Evolutionary conservation across 352 stramenopile species (phyloP), one percentile per base, ranked within the genome.

Genomic region (Phytopythium helicoides): DNA sequence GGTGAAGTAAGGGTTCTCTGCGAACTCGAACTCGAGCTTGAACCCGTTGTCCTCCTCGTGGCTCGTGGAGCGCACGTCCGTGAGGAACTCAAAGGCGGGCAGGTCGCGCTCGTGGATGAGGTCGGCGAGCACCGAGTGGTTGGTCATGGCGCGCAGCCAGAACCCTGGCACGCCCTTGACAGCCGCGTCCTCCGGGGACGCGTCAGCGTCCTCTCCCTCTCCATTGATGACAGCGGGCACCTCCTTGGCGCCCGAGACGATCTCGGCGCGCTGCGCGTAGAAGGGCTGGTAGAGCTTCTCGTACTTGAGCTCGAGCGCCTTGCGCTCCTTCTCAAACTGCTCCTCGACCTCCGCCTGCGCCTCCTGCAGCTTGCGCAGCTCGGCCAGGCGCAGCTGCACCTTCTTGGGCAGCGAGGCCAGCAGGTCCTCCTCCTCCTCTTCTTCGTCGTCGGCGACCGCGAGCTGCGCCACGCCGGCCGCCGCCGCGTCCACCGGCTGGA

Each of bases 221-320:
- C n/a, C n/a, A n/a, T n/a, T n/a, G n/a, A n/a, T n/a, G n/a, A n/a
- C n/a, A n/a, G n/a, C n/a, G n/a, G n/a, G n/a, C n/a, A 90, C 80
- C 36, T 93, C 83, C 67, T 91, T 93, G 25, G 70, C 60, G 34
- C 84, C 84, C 49, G 77, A 80, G 18, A 94, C 81, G 47, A 92
- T 89, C 52, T 81, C 66, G 14, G 81, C 79, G 28, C 84, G 84
- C 54, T 92, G 68, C 21, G 52, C 36, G 69, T 91, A 94, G 52
- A 94, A 81, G 15, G 81, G 84, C 68, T 92, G 79, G 66, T 94
- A 94, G 12, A 91, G 71, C 66, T 90, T 92, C 64, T 94, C 81
- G 58, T 94, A 94, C 68, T 94, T 94, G 47, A 94, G 80, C 66
- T 94, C 81, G 16, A 94, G 66, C 40, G 62, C 47, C 62, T 87